Percentiles rank a stretch among this genome's conserved stretches.
These are phyloP conservation scores for Colletotrichum spinosum DNA, from an alignment of 2,329 filamentous ascomycete genomes.

Conservation along the genomic window DNA sequence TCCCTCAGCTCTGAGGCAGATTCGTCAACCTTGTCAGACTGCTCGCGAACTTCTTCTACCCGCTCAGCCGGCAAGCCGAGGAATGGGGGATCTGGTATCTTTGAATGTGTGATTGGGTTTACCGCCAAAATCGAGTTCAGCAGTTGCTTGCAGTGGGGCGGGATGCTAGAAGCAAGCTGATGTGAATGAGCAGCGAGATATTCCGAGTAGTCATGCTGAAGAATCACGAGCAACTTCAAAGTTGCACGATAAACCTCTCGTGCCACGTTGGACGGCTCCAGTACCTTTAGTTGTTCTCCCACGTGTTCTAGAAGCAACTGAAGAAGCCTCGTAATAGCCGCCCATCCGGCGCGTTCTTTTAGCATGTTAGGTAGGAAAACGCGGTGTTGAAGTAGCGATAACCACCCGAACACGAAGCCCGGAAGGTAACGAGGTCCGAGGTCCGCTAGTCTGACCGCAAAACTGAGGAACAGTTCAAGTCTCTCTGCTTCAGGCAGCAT, in stretches of 20 bases:
- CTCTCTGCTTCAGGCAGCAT: constrained; percentile 71
- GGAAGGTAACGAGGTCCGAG: constrained; percentile 83
- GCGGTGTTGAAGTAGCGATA: constrained; percentile 84
- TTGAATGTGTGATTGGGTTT: constrained; percentile 74
- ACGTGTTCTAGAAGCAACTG: constrained; percentile 79
- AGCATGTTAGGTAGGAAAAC: constrained; percentile 84
- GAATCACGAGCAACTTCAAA: constrained; percentile 82
- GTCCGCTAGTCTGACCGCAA: constrained; percentile 78
- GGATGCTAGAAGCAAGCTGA: constrained; percentile 83
- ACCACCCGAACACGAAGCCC: constrained; percentile 87
- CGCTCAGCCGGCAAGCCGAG: constrained; percentile 81
- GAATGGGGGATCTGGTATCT: constrained; percentile 79
- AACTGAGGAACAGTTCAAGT: constrained; percentile 75
- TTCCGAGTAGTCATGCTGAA: constrained; percentile 95
- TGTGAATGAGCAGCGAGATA: constrained; percentile 91
- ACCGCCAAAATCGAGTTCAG: constrained; percentile 90
- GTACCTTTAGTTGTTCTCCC: constrained; percentile 81
- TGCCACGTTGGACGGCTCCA: constrained; percentile 74
- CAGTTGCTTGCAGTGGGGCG: constrained; percentile 86
- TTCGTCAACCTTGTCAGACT: constrained; percentile 74
- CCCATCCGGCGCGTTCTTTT: constrained; percentile 79
- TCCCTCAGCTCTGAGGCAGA: constrained; percentile 65
- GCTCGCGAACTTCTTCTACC: constrained; percentile 78
- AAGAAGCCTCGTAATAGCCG: constrained; percentile 78
- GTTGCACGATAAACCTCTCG: constrained; percentile 89